A percentile compares a stretch with the other conserved stretches of the same genome.
Conservation (phyloP, 495 filamentous ascomycete genomes). For the Trypethelium eluteriae region DNA sequence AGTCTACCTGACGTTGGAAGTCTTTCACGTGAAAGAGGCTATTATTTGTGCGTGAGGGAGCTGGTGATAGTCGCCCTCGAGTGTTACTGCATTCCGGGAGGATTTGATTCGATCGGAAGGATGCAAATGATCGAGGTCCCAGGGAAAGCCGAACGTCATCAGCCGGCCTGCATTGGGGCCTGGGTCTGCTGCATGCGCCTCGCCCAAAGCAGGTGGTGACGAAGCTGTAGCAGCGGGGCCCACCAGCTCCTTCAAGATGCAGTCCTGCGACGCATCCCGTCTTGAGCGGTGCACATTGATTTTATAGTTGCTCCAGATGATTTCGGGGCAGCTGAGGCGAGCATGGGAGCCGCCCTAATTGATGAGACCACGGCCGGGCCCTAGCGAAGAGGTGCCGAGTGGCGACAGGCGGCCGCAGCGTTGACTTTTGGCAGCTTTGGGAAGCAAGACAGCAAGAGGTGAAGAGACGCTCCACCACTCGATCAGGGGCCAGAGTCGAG, state of each 20-base stretch:
- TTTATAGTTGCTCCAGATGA: neutral
- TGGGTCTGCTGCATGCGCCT: slow-evolving; percentile 1
- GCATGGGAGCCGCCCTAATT: neutral
- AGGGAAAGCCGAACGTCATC: neutral
- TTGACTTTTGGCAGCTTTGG: neutral
- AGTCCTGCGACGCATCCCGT: neutral
- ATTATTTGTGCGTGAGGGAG: neutral
- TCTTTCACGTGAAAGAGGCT: slow-evolving; percentile 11
- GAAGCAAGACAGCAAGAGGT: neutral
- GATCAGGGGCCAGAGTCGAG: too few species aligned
- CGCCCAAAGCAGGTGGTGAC: neutral
- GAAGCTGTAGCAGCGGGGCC: neutral
- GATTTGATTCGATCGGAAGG: slow-evolving; percentile 11
- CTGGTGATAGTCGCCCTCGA: neutral
- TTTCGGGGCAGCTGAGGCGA: neutral
- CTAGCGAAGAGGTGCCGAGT: neutral
- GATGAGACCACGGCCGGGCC: neutral
- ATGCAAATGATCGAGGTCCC: slow-evolving; percentile 1
- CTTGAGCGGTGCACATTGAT: neutral
- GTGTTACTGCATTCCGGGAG: neutral
- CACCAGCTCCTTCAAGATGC: too few species aligned
- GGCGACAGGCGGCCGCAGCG: neutral
- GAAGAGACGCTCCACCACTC: neutral
- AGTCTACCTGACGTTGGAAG: neutral
- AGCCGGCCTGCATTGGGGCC: neutral